Evolutionary conservation across 164 flowering plant genomes (phyloP), one percentile per base, ranked within the genome.

Genomic region (Kalanchoe fedtschenkoi): DNA sequence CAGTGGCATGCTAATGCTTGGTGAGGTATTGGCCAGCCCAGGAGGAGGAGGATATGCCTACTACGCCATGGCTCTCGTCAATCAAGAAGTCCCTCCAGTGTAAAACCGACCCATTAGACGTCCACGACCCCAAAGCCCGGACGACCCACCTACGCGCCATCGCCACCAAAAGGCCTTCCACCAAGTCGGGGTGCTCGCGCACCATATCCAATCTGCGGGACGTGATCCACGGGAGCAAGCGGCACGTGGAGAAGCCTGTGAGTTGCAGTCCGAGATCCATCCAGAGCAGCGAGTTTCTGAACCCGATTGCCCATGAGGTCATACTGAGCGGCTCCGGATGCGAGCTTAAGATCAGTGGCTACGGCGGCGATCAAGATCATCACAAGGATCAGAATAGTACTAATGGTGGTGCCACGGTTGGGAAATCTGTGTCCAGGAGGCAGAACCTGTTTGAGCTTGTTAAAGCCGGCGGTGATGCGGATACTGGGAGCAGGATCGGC

Each of bases 141-240:
- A 26, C 14, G 34, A n/a, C n/a, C n/a, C 34, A 55, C 3, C 5
- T 33, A 21, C 21, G 38, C 38, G 26, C 61, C 9, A 21, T 34
- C 16, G 6, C 38, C 1, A 58, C 61, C 21, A 58, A 32, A 32
- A 58, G 24, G 29, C 26, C 26, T 32, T 58, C 39, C 3, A 24
- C 61, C 14, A 62, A 67, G 37, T 71, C 70, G n/a, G 68, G 72
- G 15, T 73, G 76, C 62, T 76, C 78, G 35, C 71, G 70, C 42
- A 74, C 80, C 9, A 58, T 75, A 19, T 55, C 81, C 28, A 70
- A 61, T 69, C 71, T 75, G 21, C 69, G 61, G 61, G 72, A 65
- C 56, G 65, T 68, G 21, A 59, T 71, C 9, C 63, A 70, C 51
- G 74, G 76, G 34, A 70, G 69, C 66, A 70, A 54, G 60, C 65